phyloP scores from a whole-genome alignment of 805 yeast species.

The Saturnispora quitensis region DNA sequence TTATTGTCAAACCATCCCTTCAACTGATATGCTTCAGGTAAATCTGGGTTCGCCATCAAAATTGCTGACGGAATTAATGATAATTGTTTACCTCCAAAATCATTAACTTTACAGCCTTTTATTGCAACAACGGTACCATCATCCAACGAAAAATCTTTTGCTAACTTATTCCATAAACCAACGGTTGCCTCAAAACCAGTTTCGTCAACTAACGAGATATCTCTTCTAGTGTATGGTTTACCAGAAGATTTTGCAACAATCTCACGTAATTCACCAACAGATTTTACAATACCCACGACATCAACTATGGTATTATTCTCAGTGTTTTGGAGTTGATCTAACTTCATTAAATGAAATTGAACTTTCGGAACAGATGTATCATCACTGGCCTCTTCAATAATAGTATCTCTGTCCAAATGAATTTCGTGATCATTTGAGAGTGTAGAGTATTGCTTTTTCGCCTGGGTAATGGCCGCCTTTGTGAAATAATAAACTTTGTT shows the following conservation, averaged over 20 bases:
- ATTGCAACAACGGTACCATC: constrained; percentile 83
- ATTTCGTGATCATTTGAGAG: constrained; percentile 86
- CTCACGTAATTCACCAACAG: constrained; percentile 65
- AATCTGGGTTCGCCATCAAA: constrained; percentile 73
- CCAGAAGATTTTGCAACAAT: constrained; percentile 83
- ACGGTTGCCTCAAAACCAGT: constrained; percentile 64
- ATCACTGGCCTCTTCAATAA: constrained; percentile 54
- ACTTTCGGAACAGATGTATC: constrained; percentile 67
- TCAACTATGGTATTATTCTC: constrained; percentile 69
- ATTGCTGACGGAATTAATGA: constrained; percentile 75
- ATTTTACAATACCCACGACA: constrained; percentile 78
- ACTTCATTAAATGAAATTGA: constrained; percentile 64
- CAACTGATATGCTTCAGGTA: constrained; percentile 75
- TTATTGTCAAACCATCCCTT: constrained; percentile 92
- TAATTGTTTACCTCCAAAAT: constrained; percentile 78
- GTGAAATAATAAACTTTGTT: constrained; percentile 83
- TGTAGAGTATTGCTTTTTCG: constrained; percentile 80
- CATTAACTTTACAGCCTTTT: constrained; percentile 83
- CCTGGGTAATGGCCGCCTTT: constrained; percentile 69
- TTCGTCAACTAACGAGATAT: constrained; percentile 77
- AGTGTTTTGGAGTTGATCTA: constrained; percentile 54
- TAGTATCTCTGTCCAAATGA: constrained; percentile 68
- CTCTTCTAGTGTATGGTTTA: constrained; percentile 87
- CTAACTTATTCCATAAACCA: constrained; percentile 87
- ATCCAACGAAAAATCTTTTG: constrained; percentile 63